Conservation (phyloP, 352 stramenopile genomes). For the Phytophthora foliorum region DNA sequence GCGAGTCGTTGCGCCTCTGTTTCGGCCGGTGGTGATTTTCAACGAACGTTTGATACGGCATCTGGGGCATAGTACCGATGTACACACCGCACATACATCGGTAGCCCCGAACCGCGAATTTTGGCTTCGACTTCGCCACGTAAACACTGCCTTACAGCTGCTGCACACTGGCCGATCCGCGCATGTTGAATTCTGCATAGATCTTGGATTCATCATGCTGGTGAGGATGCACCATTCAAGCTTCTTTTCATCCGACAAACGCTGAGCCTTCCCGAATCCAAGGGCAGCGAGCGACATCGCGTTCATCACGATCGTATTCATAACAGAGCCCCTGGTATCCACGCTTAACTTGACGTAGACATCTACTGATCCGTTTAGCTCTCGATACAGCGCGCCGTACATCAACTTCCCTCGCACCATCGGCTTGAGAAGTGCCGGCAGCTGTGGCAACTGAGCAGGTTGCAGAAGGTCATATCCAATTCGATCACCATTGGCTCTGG, state of each 20-base stretch:
- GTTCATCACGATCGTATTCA: conserved; percentile 24
- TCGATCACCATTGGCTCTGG: conserved; percentile 26
- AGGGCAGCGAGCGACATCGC: conserved; percentile 21
- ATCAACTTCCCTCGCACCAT: conserved; percentile 32
- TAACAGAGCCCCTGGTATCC: conserved; percentile 18
- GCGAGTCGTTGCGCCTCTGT: conserved; percentile 11
- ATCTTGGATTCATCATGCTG: conserved; percentile 14
- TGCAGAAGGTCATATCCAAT: conserved; percentile 66
- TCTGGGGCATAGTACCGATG: conserved; percentile 9
- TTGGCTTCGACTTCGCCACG: neutral
- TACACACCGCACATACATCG: conserved; percentile 13
- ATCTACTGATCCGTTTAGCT: conserved; percentile 27
- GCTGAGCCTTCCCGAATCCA: conserved; percentile 26
- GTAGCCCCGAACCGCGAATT: neutral
- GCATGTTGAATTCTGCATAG: neutral
- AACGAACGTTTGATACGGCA: conserved; percentile 26
- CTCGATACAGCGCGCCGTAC: conserved; percentile 31
- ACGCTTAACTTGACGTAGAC: conserved; percentile 34
- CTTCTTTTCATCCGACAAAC: conserved; percentile 30
- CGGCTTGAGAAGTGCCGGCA: conserved; percentile 10
- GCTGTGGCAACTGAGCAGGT: conserved; percentile 44
- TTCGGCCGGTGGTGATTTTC: conserved; percentile 14
- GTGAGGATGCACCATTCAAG: conserved; percentile 35
- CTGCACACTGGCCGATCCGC: conserved; percentile 3
- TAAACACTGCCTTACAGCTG: conserved; percentile 7